Evolutionary conservation across 1,284 basidiomycete species (phyloP).

Genomic region (Puccinia brachypodii): DNA sequence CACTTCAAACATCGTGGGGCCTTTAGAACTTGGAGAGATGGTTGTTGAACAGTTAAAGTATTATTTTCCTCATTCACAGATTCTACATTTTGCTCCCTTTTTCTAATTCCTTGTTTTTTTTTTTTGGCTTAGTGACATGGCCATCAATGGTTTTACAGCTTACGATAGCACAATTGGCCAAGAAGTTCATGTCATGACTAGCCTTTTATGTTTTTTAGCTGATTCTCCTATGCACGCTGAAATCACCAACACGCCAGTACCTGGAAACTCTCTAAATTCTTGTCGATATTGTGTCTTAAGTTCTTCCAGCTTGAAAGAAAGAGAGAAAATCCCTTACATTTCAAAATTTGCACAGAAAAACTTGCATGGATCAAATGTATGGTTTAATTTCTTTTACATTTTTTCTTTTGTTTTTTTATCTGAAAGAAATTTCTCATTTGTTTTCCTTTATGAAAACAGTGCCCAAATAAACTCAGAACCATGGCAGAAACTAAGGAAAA

Average conservation of each 20-base stretch:
- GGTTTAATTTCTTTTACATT: background rate
- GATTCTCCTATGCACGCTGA: constrained; percentile 23
- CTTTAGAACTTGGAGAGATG: background rate
- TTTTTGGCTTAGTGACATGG: background rate
- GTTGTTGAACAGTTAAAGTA: constrained; percentile 8
- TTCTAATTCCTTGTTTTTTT: background rate
- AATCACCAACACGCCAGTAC: constrained; percentile 11
- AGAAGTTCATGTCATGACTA: constrained; percentile 7
- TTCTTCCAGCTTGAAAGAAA: background rate
- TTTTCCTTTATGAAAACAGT: background rate
- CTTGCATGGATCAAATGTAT: background rate
- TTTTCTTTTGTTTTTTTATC: constrained; percentile 2
- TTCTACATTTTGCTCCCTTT: background rate
- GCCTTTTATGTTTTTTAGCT: background rate
- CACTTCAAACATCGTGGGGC: constrained; percentile 1
- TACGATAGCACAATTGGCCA: background rate
- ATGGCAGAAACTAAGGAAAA: background rate
- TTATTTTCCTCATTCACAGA: background rate
- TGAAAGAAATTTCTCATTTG: background rate
- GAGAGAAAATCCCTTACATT: background rate
- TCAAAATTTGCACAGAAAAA: background rate
- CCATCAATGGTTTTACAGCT: background rate
- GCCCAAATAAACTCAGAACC: background rate
- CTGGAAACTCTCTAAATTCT: background rate
- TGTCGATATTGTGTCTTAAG: background rate